Evolutionary conservation across 371 early-diverging fungal species (phyloP).

Genomic region (Mortierella sp.): DNA sequence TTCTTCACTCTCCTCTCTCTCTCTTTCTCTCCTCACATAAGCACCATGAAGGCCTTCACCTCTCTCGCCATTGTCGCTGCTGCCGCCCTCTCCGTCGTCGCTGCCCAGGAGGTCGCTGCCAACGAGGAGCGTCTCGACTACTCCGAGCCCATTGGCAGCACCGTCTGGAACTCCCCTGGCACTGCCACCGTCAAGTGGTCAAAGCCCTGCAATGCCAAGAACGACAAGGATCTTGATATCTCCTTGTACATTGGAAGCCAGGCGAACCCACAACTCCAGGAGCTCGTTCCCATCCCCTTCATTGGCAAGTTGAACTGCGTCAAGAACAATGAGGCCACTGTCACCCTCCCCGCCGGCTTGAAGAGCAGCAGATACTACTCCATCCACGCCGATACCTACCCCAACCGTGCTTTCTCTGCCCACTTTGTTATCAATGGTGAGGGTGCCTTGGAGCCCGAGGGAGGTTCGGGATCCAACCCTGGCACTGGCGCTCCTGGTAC

Average conservation of each 20-base stretch:
- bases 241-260: slow-evolving; percentile 30
- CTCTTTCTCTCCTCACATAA: background rate
- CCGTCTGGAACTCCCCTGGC: slow-evolving; percentile 41
- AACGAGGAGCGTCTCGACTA: slow-evolving; percentile 37
- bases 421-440: slow-evolving; percentile 31
- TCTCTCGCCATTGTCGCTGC: slow-evolving; percentile 30
- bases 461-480: no score
- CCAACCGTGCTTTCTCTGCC: slow-evolving; percentile 31
- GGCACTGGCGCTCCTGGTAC: no score
- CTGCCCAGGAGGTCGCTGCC: slow-evolving; percentile 25
- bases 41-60: slow-evolving; percentile 39
- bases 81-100: slow-evolving; percentile 18
- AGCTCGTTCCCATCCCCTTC: slow-evolving; percentile 28
- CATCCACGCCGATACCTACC: slow-evolving; percentile 35
- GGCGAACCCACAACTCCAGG: slow-evolving; percentile 24
- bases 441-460: no score
- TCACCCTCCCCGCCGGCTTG: slow-evolving; percentile 40
- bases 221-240: slow-evolving; percentile 21
- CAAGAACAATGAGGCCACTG: slow-evolving; percentile 18
- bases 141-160: slow-evolving; percentile 31
- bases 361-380: slow-evolving; percentile 27
- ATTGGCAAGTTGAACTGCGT: slow-evolving; percentile 43
- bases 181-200: slow-evolving; percentile 52
- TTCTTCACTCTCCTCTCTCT: slow-evolving; percentile 5
- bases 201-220: slow-evolving; percentile 37